A percentile compares a stretch with the other conserved stretches of the same genome.
phyloP scores from a whole-genome alignment of 2,329 filamentous ascomycete genomes.

The Sclerotinia trifoliorum region DNA sequence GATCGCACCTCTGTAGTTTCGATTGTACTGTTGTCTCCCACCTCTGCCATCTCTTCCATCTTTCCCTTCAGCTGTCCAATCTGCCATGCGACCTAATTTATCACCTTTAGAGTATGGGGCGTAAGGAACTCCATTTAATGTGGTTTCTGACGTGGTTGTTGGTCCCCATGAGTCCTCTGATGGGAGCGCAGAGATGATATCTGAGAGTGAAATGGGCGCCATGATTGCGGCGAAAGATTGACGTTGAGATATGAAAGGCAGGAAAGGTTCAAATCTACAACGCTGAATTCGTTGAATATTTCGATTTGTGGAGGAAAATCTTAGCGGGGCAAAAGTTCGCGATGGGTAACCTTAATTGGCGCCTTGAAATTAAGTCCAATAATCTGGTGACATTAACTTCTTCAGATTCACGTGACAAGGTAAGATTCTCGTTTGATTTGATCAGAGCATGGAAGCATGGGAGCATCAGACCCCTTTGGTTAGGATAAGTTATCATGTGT shows the following conservation, averaged over 20 bases:
- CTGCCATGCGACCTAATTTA: constrained; percentile 97
- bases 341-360: background rate
- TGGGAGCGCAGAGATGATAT: constrained; percentile 70
- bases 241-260: constrained; percentile 19
- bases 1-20: constrained; percentile 80
- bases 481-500: too few relatives aligned
- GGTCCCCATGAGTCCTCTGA: constrained; percentile 86
- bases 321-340: constrained; percentile 29
- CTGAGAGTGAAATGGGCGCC: constrained; percentile 56
- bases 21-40: constrained; percentile 84
- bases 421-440: background rate
- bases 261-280: constrained; percentile 15
- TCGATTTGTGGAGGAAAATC: constrained; percentile 32
- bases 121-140: constrained; percentile 91
- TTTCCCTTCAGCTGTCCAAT: constrained; percentile 93
- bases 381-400: background rate
- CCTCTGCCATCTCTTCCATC: constrained; percentile 69
- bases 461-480: background rate
- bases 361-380: constrained; percentile 3
- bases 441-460: background rate
- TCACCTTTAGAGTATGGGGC: constrained; percentile 98
- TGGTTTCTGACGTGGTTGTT: constrained; percentile 76
- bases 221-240: constrained; percentile 41
- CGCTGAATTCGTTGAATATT: constrained; percentile 29
- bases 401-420: background rate